Conservation (phyloP, 495 filamentous ascomycete genomes). For the Tuber umbilicatum region DNA sequence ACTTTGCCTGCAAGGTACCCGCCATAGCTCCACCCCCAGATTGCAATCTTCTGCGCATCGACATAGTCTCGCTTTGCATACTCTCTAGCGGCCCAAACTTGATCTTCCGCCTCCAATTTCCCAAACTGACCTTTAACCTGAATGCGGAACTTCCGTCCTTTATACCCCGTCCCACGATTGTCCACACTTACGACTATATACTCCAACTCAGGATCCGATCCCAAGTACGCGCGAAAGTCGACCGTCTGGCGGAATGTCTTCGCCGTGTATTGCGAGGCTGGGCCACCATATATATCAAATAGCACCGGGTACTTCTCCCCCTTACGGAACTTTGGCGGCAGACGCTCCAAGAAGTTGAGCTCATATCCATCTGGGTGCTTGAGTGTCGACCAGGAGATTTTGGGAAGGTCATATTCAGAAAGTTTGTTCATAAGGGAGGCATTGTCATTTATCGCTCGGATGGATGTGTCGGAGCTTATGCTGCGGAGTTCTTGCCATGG, state of each 20-base stretch:
- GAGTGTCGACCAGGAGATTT: slow-evolving; percentile 49
- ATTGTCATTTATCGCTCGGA: slow-evolving; percentile 51
- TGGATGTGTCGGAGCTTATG: slow-evolving; percentile 45
- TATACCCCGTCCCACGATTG: slow-evolving; percentile 52
- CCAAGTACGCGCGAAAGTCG: slow-evolving; percentile 52
- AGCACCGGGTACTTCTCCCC: slow-evolving; percentile 53
- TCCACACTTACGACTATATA: slow-evolving; percentile 55
- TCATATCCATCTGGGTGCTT: slow-evolving; percentile 47
- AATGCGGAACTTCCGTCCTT: slow-evolving; percentile 51
- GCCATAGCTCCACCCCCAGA: slow-evolving; percentile 57
- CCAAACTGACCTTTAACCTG: slow-evolving; percentile 49
- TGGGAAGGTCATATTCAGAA: slow-evolving; percentile 49
- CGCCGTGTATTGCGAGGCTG: slow-evolving; percentile 49
- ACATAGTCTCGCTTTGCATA: slow-evolving; percentile 47
- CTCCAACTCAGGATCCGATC: slow-evolving; percentile 53
- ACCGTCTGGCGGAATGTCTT: slow-evolving; percentile 46
- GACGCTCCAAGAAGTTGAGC: slow-evolving; percentile 48
- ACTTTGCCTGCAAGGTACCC: slow-evolving; percentile 55
- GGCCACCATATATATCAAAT: slow-evolving; percentile 54
- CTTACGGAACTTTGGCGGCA: slow-evolving; percentile 50
- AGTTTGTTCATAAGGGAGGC: slow-evolving; percentile 46
- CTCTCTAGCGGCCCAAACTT: slow-evolving; percentile 52
- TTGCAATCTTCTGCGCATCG: slow-evolving; percentile 50
- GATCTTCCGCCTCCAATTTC: slow-evolving; percentile 52
- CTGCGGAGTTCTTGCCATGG: slow-evolving; percentile 54